Evolutionary conservation across 495 filamentous ascomycete species (phyloP), one percentile per base, ranked within the genome.

Genomic region (Letharia columbiana): DNA sequence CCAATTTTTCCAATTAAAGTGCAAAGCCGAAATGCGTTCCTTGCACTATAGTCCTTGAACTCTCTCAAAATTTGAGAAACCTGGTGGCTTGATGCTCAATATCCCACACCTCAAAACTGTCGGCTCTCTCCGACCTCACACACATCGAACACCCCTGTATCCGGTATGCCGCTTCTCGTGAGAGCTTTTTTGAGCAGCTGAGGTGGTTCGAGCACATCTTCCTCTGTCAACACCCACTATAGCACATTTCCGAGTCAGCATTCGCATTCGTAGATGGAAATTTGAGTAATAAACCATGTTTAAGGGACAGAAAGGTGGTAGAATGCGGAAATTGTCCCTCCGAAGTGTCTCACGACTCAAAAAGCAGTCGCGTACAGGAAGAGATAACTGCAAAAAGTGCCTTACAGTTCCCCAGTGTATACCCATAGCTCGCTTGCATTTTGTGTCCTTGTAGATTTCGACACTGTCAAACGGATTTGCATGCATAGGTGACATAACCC

Each of bases 401-500:
- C 45, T 49, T 9, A 49, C 45, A 50, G 37, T 39, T 35, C 86
- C 92, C 93, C 93, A 98, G 72, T 98, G 93, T 67, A 98, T 96
- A 18, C 83, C 93, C 79, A 98, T 83, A 23, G 92, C 93, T 57
- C 78, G 80, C 73, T 86, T 82, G 77, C 94, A 98, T 67, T 84
- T 84, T 23, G 91, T 96, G 68, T 97, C 94, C 44, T 78, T 75
- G 78, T 96, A 96, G 67, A 98, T 98, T 67, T 91, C 88, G 60
- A 96, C 93, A 0, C 86, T 82, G 73, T 98, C 94, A 65, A 84
- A 88, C 2, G 94, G 94, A 75, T 96, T 89, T 11, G 89, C 90
- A 75, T 98, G 94, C 81, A 95, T 87, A 49, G 86, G 76, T 63
- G 86, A 89, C 79, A 89, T 87, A 45, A 92, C 74, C 72, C 79